These are phyloP conservation scores for Solanum etuberosum DNA, from an alignment of 257 asterid genomes.

Conservation along the genomic window DNA sequence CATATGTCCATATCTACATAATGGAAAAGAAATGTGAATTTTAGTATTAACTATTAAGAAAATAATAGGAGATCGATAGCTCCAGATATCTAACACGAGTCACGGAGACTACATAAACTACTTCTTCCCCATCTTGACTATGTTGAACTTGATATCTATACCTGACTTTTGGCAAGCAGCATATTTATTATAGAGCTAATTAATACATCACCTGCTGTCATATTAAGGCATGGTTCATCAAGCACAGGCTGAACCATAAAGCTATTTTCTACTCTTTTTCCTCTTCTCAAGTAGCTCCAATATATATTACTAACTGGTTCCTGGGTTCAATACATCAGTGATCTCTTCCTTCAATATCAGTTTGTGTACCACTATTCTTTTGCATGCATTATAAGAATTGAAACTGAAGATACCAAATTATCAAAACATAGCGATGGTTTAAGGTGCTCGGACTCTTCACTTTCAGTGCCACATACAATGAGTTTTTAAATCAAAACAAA, in stretches of 20 bases:
- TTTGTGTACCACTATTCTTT: too few relatives aligned
- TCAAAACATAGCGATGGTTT: not conserved
- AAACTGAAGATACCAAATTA: not conserved
- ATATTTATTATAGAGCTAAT: not conserved
- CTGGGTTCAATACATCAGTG: not conserved
- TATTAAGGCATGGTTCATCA: not conserved
- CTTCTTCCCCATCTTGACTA: not conserved
- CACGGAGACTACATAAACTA: not conserved
- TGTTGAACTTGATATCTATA: not conserved
- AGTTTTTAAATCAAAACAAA: not conserved
- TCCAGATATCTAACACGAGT: not conserved
- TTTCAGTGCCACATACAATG: not conserved
- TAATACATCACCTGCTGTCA: not conserved
- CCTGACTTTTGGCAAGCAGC: not conserved
- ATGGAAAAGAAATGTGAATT: not conserved
- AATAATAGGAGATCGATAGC: not conserved
- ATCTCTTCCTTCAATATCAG: not conserved
- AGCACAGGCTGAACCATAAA: not conserved
- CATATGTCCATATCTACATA: slow-evolving; percentile 79
- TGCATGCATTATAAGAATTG: not conserved
- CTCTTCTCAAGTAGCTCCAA: not conserved
- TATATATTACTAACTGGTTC: not conserved
- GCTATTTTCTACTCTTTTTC: not conserved
- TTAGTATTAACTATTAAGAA: not conserved
- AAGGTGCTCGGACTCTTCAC: not conserved